Conservation (phyloP, 139 green algal genomes). For the Deuterostichococcus epilithicus region DNA sequence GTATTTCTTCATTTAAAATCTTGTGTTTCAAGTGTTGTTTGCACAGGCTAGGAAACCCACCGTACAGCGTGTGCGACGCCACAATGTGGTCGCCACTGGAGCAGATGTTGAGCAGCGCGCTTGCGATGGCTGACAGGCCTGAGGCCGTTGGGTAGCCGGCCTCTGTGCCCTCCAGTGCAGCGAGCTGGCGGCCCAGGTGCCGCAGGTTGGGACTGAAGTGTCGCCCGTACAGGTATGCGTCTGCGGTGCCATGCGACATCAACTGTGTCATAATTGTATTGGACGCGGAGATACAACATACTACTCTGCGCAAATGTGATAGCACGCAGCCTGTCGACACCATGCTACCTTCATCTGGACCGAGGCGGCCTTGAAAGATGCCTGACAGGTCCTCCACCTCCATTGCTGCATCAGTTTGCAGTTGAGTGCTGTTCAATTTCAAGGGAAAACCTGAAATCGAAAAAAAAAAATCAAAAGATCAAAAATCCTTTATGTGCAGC, state of each 20-base stretch:
- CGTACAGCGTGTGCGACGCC: slow-evolving; percentile 49
- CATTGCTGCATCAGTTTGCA: not conserved
- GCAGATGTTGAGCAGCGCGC: slow-evolving; percentile 56
- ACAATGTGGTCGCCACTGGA: slow-evolving; percentile 68
- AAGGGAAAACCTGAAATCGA: not conserved
- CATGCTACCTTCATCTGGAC: not conserved
- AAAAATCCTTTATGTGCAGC: not conserved
- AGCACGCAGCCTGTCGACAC: not conserved
- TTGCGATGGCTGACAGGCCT: slow-evolving; percentile 68
- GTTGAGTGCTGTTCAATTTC: not conserved
- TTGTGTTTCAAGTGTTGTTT: not conserved
- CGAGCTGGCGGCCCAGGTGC: slow-evolving; percentile 53
- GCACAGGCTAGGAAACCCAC: slow-evolving; percentile 2
- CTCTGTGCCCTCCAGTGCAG: slow-evolving; percentile 63
- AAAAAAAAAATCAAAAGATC: not conserved
- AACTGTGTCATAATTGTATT: not conserved
- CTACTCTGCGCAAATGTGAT: not conserved
- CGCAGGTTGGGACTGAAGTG: slow-evolving; percentile 61
- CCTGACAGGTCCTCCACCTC: not conserved
- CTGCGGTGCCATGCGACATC: not conserved
- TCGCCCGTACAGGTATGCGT: slow-evolving; percentile 41
- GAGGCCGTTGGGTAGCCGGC: slow-evolving; percentile 53
- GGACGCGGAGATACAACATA: not conserved
- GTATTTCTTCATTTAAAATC: not conserved
- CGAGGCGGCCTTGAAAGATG: not conserved